A percentile compares a stretch with the other conserved stretches of the same genome.
These are phyloP conservation scores for Soucietia sequanensis DNA, from an alignment of 805 yeast genomes.

Conservation along the genomic window DNA sequence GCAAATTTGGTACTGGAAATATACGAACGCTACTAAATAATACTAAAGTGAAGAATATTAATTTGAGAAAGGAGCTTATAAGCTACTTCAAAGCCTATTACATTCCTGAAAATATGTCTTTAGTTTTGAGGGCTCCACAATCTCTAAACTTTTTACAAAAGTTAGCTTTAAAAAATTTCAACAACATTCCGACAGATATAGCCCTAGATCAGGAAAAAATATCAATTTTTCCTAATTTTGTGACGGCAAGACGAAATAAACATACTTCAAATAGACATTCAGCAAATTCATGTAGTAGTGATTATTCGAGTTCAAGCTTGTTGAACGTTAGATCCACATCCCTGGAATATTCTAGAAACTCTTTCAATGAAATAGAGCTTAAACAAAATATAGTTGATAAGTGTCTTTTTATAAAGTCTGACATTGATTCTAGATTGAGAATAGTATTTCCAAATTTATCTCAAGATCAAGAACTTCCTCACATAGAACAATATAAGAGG, in stretches of 20 bases:
- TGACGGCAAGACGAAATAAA: no score
- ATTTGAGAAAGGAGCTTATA: slow-evolving; percentile 34
- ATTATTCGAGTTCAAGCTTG: no score
- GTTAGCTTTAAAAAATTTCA: slow-evolving; percentile 45
- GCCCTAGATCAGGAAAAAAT: no score
- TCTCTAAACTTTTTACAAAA: slow-evolving; percentile 58
- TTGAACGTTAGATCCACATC: no score
- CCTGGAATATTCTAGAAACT: no score
- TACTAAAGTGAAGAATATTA: slow-evolving; percentile 28
- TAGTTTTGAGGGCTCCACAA: slow-evolving; percentile 67
- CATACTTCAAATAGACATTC: no score
- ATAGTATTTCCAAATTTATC: slow-evolving; percentile 43
- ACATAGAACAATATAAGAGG: slow-evolving; percentile 23
- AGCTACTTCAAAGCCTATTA: slow-evolving; percentile 44
- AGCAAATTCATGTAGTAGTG: no score
- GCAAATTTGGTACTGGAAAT: slow-evolving; percentile 66
- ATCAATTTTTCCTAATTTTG: no score
- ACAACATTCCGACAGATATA: slow-evolving; percentile 31
- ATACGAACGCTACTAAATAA: slow-evolving; percentile 43
- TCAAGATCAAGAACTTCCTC: neutral
- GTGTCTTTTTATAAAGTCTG: slow-evolving; percentile 39
- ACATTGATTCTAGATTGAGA: slow-evolving; percentile 37
- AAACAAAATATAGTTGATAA: slow-evolving; percentile 1
- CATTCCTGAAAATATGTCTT: slow-evolving; percentile 47
- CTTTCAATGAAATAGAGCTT: neutral